Percentiles rank a stretch among this genome's conserved stretches.
Evolutionary conservation across 352 stramenopile species (phyloP).

Genomic region (Globisporangium mamillatum): DNA sequence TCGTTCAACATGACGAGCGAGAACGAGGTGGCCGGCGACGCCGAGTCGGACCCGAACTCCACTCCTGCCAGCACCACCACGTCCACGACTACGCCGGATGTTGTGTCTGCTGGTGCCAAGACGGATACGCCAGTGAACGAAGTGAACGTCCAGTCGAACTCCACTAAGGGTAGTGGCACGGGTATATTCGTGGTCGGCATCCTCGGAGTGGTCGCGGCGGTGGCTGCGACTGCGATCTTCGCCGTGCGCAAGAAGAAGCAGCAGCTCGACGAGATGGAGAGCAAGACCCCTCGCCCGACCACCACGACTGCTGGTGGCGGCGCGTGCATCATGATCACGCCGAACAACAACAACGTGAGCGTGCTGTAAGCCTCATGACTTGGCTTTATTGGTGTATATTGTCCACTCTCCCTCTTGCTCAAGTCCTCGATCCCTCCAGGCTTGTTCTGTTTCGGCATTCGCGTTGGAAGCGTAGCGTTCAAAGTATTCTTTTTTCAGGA

Average conservation of each 20-base stretch:
- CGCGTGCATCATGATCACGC: constrained; percentile 48
- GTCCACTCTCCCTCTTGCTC: background rate
- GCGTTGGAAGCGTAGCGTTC: background rate
- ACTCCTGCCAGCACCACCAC: background rate
- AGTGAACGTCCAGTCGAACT: constrained; percentile 39
- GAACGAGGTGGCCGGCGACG: constrained; percentile 14
- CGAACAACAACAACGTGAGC: constrained; percentile 35
- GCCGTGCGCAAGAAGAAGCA: constrained; percentile 67
- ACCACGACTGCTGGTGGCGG: constrained; percentile 29
- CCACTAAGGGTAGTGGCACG: background rate
- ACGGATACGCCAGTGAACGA: constrained; percentile 28
- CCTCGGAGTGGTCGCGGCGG: constrained; percentile 34
- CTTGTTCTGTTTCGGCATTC: background rate
- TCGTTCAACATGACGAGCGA: constrained; percentile 10
- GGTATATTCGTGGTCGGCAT: constrained; percentile 31
- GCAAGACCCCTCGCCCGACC: constrained; percentile 40
- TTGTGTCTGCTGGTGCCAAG: constrained; percentile 15
- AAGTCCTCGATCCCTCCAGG: background rate
- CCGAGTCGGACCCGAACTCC: background rate
- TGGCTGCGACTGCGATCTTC: constrained; percentile 54
- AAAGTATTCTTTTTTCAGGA: background rate
- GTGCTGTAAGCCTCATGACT: constrained; percentile 15
- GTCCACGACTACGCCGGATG: constrained; percentile 10
- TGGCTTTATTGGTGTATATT: background rate
- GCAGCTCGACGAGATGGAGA: constrained; percentile 53